Percentiles rank a stretch among this genome's conserved stretches.
Conservation (phyloP, 139 green algal species). For the Micromonas commoda region DNA sequence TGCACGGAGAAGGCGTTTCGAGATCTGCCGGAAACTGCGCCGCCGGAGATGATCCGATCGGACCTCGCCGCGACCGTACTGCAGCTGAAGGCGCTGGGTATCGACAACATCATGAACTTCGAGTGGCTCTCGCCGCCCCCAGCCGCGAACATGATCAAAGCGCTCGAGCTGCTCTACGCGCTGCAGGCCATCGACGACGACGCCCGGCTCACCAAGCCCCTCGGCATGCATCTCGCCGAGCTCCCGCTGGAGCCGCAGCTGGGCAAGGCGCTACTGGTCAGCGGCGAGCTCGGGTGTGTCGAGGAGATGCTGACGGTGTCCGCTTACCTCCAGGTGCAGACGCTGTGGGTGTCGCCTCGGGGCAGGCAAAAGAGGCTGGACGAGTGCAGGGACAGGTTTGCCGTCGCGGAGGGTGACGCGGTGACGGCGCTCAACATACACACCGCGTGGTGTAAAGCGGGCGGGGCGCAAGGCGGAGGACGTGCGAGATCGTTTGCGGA, state of each 20-base stretch:
- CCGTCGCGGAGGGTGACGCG: constrained; percentile 48
- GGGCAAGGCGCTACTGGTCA: constrained; percentile 55
- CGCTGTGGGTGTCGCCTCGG: constrained; percentile 10
- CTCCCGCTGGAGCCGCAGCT: constrained; percentile 60
- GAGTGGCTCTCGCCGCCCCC: constrained; percentile 85
- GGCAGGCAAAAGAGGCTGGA: constrained; percentile 39
- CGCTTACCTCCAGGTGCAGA: constrained; percentile 49
- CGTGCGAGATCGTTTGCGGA: constrained; percentile 19
- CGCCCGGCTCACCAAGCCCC: constrained; percentile 45
- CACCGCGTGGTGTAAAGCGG: constrained; percentile 49
- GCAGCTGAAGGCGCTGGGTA: constrained; percentile 86
- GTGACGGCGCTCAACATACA: constrained; percentile 58
- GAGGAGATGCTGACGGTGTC: constrained; percentile 62
- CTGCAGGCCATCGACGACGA: constrained; percentile 75
- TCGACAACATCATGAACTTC: constrained; percentile 86
- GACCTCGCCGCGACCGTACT: constrained; percentile 96
- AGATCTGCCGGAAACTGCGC: constrained; percentile 92
- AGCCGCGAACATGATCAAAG: constrained; percentile 64
- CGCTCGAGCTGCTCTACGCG: constrained; percentile 80
- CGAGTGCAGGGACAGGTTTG: constrained; percentile 56
- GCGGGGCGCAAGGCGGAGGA: background rate
- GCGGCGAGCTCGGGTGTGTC: constrained; percentile 48
- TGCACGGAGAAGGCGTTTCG: constrained; percentile 22
- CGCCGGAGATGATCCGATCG: constrained; percentile 94
- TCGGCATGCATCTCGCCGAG: constrained; percentile 32